phyloP scores from a whole-genome alignment of 1,284 basidiomycete species.

The Microstroma glucosiphilum region DNA sequence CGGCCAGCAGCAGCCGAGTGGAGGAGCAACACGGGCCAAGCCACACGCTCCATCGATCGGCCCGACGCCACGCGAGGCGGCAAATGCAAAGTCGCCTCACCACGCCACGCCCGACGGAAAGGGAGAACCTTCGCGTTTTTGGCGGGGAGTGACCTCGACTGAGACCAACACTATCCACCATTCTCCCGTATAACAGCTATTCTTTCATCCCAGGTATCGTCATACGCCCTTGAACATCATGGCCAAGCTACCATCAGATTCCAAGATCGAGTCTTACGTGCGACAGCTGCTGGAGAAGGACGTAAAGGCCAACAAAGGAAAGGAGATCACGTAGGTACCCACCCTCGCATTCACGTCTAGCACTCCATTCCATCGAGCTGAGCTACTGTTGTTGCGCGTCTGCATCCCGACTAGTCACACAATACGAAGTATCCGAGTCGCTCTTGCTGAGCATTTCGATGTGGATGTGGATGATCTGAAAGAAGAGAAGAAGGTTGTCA shows the following conservation, averaged over 20 bases:
- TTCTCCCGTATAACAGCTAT: not conserved
- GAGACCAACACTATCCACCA: not conserved
- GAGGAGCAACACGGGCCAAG: no score
- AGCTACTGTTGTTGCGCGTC: not conserved
- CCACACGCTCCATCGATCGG: no score
- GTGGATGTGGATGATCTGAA: slow-evolving; percentile 1
- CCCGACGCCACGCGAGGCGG: not conserved
- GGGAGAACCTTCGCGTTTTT: not conserved
- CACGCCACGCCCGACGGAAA: no score
- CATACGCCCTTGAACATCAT: no score
- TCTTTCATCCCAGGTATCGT: not conserved
- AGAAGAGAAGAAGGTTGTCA: slow-evolving; percentile 1
- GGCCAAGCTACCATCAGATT: not conserved
- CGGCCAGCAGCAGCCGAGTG: no score
- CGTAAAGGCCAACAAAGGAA: not conserved
- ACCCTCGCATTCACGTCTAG: not conserved
- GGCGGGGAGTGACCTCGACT: not conserved
- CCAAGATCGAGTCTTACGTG: not conserved
- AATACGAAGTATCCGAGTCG: not conserved
- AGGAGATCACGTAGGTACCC: not conserved
- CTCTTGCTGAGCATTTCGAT: slow-evolving; percentile 2
- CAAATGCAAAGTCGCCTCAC: not conserved
- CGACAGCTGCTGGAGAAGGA: not conserved
- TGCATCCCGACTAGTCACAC: not conserved
- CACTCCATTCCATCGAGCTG: not conserved